Evolutionary conservation across 768 basidiomycete genomes (phyloP).

Genomic region (Bullera alba): DNA sequence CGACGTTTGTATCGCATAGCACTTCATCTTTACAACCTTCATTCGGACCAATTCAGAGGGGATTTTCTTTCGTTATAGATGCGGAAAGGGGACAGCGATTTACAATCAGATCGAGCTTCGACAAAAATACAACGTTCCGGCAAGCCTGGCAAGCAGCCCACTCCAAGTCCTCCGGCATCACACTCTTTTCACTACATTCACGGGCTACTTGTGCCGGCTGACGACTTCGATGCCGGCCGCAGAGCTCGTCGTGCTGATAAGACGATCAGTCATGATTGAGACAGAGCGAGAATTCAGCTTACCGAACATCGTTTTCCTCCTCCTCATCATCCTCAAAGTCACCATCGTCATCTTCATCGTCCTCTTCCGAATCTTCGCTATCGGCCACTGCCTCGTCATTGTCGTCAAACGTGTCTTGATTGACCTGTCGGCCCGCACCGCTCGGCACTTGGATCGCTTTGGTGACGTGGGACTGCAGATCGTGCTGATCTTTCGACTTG

Average conservation of each 20-base stretch:
- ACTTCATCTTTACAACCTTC: too few relatives aligned
- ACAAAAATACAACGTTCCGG: too few relatives aligned
- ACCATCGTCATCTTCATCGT: conserved; percentile 7
- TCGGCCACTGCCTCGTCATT: conserved; percentile 7
- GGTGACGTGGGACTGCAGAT: background rate
- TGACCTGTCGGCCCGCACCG: conserved; percentile 2
- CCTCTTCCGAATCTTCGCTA: conserved; percentile 2
- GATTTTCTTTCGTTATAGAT: too few relatives aligned
- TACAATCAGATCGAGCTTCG: too few relatives aligned
- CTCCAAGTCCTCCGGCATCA: too few relatives aligned
- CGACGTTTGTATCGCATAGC: too few relatives aligned
- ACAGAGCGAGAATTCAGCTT: background rate
- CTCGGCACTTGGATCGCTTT: background rate
- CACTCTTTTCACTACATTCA: too few relatives aligned
- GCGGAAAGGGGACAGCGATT: too few relatives aligned
- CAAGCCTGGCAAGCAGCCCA: too few relatives aligned
- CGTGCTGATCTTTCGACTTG: background rate
- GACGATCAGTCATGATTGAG: conserved; percentile 5
- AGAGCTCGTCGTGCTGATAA: conserved; percentile 29
- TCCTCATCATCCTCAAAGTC: conserved; percentile 27
- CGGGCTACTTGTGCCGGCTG: conserved; percentile 36
- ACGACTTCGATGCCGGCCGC: conserved; percentile 45
- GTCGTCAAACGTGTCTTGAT: background rate
- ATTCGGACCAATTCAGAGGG: too few relatives aligned
- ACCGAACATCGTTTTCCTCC: conserved; percentile 24